Evolutionary conservation across 768 basidiomycete genomes (phyloP).

Genomic region (Pulveroboletus sp.): DNA sequence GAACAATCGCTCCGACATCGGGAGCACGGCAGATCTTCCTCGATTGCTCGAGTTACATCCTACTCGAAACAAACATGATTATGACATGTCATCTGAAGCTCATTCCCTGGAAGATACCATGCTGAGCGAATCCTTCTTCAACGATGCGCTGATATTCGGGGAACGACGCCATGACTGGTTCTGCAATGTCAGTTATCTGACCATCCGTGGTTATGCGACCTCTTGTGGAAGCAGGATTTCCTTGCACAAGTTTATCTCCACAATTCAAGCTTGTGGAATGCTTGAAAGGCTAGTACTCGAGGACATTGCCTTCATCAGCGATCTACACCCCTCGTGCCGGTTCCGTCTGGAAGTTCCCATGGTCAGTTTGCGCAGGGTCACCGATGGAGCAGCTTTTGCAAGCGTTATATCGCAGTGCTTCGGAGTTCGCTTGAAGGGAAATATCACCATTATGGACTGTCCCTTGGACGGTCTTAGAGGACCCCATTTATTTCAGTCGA

Average conservation of each 20-base stretch:
- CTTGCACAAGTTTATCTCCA: not conserved
- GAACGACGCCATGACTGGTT: conserved; percentile 2
- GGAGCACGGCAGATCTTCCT: not conserved
- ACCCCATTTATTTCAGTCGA: not conserved
- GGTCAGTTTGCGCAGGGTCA: conserved; percentile 1
- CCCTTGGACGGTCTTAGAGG: conserved; percentile 3
- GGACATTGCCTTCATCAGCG: conserved; percentile 3
- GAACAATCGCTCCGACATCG: not conserved
- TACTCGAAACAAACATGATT: no score
- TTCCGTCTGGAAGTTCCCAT: conserved; percentile 4
- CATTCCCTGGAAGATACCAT: not conserved
- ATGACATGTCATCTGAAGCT: not conserved
- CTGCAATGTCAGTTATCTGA: conserved; percentile 1
- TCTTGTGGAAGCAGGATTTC: not conserved
- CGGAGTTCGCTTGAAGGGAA: conserved; percentile 3
- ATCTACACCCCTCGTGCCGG: not conserved
- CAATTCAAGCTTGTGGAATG: not conserved
- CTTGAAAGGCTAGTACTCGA: conserved; percentile 5
- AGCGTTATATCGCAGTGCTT: conserved; percentile 1
- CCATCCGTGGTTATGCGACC: not conserved
- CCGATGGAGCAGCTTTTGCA: not conserved
- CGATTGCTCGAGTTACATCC: not conserved
- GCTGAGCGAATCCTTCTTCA: not conserved
- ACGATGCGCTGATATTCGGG: not conserved
- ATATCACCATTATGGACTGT: not conserved